A percentile compares a stretch with the other conserved stretches of the same genome.
Conservation (phyloP, 345 rosid genomes). For the Acer saccharum region DNA sequence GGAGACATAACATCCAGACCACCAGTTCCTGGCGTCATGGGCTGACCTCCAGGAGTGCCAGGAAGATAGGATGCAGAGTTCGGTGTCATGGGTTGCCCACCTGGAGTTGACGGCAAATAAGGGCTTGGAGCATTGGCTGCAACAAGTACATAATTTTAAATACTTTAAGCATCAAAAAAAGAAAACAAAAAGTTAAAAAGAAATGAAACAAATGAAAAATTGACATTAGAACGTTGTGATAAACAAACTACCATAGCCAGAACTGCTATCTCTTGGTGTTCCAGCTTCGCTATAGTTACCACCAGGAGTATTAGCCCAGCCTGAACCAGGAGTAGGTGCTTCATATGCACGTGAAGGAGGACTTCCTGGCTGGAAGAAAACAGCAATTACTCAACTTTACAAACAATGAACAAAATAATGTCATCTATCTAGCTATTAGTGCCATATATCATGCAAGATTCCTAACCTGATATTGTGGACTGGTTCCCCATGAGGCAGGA, state of each 20-base stretch:
- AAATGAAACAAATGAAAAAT: neutral
- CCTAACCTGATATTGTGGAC: constrained; percentile 85
- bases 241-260: constrained; percentile 58
- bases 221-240: constrained; percentile 8
- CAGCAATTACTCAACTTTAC: neutral
- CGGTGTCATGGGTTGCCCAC: constrained; percentile 93
- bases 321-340: constrained; percentile 96
- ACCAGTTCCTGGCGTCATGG: constrained; percentile 94
- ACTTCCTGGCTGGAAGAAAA: constrained; percentile 76
- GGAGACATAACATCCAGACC: constrained; percentile 95
- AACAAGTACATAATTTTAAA: constrained; percentile 23
- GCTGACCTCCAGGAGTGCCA: constrained; percentile 98
- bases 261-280: constrained; percentile 83
- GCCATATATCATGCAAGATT: neutral
- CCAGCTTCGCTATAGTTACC: constrained; percentile 91
- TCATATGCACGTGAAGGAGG: constrained; percentile 87
- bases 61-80: constrained; percentile 77
- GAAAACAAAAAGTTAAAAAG: neutral
- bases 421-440: neutral
- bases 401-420: neutral
- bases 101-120: constrained; percentile 90
- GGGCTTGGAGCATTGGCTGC: constrained; percentile 95
- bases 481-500: constrained; percentile 88
- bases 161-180: neutral
- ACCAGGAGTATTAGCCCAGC: constrained; percentile 91